Conservation (phyloP, 1,139 yeast genomes). For the Yamadazyma dendronema region DNA sequence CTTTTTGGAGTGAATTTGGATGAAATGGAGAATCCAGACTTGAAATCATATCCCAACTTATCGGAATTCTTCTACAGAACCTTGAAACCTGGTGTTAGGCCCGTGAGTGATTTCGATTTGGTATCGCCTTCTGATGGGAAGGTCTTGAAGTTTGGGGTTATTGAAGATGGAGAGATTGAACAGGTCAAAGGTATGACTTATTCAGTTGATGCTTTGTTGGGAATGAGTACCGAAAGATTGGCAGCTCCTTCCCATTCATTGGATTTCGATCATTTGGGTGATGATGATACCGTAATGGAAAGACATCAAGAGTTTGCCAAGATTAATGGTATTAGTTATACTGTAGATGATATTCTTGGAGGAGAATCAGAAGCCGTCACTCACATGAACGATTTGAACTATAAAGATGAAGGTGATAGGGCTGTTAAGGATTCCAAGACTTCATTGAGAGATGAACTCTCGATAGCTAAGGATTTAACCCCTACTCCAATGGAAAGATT, state of each 20-base stretch:
- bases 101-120: slow-evolving; percentile 64
- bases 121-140: slow-evolving; percentile 96
- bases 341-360: slow-evolving; percentile 69
- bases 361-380: slow-evolving; percentile 26
- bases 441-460: slow-evolving; percentile 35
- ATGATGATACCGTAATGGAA: slow-evolving; percentile 43
- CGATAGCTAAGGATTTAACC: slow-evolving; percentile 43
- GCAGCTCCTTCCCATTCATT: slow-evolving; percentile 64
- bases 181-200: slow-evolving; percentile 97
- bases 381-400: slow-evolving; percentile 46
- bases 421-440: slow-evolving; percentile 34
- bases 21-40: slow-evolving; percentile 84
- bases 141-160: slow-evolving; percentile 80
- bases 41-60: slow-evolving; percentile 70
- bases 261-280: slow-evolving; percentile 42
- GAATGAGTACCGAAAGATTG: slow-evolving; percentile 49
- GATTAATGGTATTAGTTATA: slow-evolving; percentile 70
- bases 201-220: slow-evolving; percentile 84
- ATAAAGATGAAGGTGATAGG: slow-evolving; percentile 61
- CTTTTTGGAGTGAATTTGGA: slow-evolving; percentile 86
- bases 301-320: slow-evolving; percentile 78
- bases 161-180: slow-evolving; percentile 83
- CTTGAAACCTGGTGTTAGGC: slow-evolving; percentile 77
- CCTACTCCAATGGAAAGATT: slow-evolving; percentile 34
- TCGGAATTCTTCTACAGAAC: slow-evolving; percentile 90